phyloP scores from a whole-genome alignment of 805 yeast genomes.

The Hemisphaericaspora nanyangensis region DNA sequence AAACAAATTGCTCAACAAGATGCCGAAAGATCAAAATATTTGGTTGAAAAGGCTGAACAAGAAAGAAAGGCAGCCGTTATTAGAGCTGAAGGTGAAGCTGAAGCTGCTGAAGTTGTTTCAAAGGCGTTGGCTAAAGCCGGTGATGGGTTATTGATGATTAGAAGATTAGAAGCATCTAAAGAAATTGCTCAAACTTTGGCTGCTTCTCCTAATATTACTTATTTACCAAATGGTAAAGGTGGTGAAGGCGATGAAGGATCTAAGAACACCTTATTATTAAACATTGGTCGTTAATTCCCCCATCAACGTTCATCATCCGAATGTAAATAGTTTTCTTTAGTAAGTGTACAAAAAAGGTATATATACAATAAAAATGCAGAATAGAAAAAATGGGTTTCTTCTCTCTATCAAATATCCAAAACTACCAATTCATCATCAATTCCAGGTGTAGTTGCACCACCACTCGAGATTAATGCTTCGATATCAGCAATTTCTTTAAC shows the following conservation, averaged over 20 bases:
- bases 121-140: constrained; percentile 92
- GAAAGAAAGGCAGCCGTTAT: constrained; percentile 93
- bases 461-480: constrained; percentile 61
- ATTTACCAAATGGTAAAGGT: constrained; percentile 60
- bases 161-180: constrained; percentile 95
- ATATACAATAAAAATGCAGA: no score
- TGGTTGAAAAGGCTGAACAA: constrained; percentile 95
- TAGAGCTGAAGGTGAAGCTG: constrained; percentile 99
- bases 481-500: constrained; percentile 83
- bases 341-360: constrained; percentile 1
- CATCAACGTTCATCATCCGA: not conserved
- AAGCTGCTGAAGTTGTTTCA: constrained; percentile 92
- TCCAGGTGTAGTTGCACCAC: constrained; percentile 49
- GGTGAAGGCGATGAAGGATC: constrained; percentile 29
- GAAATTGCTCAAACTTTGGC: constrained; percentile 91
- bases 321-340: not conserved
- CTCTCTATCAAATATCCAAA: constrained; percentile 19
- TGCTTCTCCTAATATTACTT: constrained; percentile 77
- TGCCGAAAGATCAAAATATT: constrained; percentile 92
- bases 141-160: constrained; percentile 87
- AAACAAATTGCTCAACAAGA: constrained; percentile 99
- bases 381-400: no score
- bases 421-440: constrained; percentile 32
- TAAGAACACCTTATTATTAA: constrained; percentile 58
- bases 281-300: constrained; percentile 55